Conservation (phyloP, 2,329 filamentous ascomycete species). For the Rhynchosporium agropyri region DNA sequence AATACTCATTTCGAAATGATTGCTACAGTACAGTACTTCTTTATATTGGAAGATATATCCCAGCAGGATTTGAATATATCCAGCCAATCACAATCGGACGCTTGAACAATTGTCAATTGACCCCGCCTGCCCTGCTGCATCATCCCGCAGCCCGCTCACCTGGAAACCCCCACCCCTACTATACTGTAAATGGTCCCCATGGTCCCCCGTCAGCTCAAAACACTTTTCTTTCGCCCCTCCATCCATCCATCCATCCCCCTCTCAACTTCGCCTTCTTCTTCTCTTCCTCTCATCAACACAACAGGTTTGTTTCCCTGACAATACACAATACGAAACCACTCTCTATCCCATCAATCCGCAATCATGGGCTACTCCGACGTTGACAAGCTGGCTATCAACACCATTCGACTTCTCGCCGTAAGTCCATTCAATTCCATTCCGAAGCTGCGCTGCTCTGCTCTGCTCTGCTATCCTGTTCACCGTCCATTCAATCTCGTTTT, state of each 20-base stretch:
- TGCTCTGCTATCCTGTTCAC: not conserved
- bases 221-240: not conserved
- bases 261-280: not conserved
- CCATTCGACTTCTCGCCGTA: conserved; percentile 95
- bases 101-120: not conserved
- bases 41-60: not conserved
- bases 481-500: conserved; percentile 28
- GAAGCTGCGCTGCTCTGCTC: not conserved
- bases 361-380: conserved; percentile 84
- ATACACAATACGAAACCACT: conserved; percentile 9
- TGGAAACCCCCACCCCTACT: too few relatives aligned
- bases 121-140: too few relatives aligned
- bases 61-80: not conserved
- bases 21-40: too few relatives aligned
- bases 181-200: too few relatives aligned
- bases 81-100: not conserved
- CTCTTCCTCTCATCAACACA: not conserved
- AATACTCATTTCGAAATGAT: too few relatives aligned
- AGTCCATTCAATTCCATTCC: conserved; percentile 46
- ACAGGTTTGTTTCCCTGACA: not conserved
- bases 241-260: not conserved
- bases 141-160: not conserved
- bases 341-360: conserved; percentile 28
- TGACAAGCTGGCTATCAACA: conserved; percentile 94
- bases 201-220: not conserved